Base-by-base conservation (phyloP, 2,329 filamentous ascomycete species). In the Huntiella omanensis region DNA sequence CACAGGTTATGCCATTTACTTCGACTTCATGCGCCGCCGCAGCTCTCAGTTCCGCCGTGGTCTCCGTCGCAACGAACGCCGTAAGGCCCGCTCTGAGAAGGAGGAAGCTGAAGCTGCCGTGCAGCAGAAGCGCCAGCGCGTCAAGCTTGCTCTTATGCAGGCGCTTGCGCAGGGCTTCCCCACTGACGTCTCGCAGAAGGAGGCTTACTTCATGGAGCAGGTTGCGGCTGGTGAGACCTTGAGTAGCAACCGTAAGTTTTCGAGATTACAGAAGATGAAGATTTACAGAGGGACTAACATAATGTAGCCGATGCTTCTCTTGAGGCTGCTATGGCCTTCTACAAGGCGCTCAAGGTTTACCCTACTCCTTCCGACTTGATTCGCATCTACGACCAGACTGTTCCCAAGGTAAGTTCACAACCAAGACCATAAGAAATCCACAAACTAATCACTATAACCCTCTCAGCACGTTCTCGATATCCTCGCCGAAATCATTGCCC, bases 341-440 rank as follows among this genome's bases (percentile, higher is more conserved):
- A 96, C 75, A 92, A 87, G 72, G 91, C 87, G 39, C 75, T 98
- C 54, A 98, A 98, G 74, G 91, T 96, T 55, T 98, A 98, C 67
- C 91, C 91, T 45, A 82, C 84, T 57, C 91, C 88, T 10, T 75
- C 80, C 56, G 91, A 96, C 59, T 70, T 98, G 56, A 95, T 98
- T 62, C 75, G 75, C 57, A 94, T 98, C 63, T 98, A 98, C 65
- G 91, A 98, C 64, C 94, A 93, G 75, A 96, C 91, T 32, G 87
- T 96, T 40, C 81, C 88, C 56, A 95, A 95, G 82, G 87, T 85
- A 56, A 51, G 57, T 42, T 15, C 12, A 8, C 15, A 39, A 36
- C 22, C 16, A 3, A 42, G 11, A 12, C 22, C 6, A 16, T 16
- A 10, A 13, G 6, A 10, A 15, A 33, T 34, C 16, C 17, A 12